Evolutionary conservation across 208 protist genomes (phyloP), one percentile per base, ranked within the genome.

Genomic region (Leishmania arabica): DNA sequence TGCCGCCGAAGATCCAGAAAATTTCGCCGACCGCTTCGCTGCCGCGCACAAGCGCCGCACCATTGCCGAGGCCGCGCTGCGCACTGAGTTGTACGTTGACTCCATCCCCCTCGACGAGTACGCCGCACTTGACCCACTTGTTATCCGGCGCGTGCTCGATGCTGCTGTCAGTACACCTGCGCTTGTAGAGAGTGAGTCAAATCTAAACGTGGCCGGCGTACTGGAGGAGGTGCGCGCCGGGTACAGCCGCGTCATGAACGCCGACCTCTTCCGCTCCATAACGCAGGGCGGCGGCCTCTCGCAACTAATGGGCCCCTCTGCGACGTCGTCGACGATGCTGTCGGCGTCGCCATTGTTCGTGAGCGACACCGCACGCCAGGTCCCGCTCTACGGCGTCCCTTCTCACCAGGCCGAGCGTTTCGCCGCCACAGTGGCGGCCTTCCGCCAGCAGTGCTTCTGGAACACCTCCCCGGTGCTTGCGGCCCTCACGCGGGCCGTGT

Each of bases 61-160:
- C 34, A 37, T 86, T 0, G 94, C 97, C 13, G 96, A 98, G 78
- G 92, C 86, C 37, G 72, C 95, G 17, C 81, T 99, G 69, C 91
- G 91, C 54, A 82, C 95, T 77, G 87, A 99, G 78, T 87, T 99
- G 60, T 99, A 93, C 85, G 90, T 99, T 21, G 97, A 99, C 68
- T 95, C 89, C 78, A 99, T 99, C 84, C 98, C 98, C 3, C 87
- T 89, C 13, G 98, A 99, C 80, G 94, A 98, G 81, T 97, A 93
- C 86, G 89, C 95, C 70, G 79, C 80, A 3, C 82, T 98, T 27
- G 92, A 97, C 71, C 86, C 92, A 0, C 75, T 81, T 24, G 93
- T 93, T n/a, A 62, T 91, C 37, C 81, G 79, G 5, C 90, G 94
- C 42, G 90, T 98, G 65, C 90, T 88, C 11, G 75, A 90, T 40